phyloP scores from a whole-genome alignment of 225 moss, liverwort and hornwort species.

The Pleurozium schreberi region DNA sequence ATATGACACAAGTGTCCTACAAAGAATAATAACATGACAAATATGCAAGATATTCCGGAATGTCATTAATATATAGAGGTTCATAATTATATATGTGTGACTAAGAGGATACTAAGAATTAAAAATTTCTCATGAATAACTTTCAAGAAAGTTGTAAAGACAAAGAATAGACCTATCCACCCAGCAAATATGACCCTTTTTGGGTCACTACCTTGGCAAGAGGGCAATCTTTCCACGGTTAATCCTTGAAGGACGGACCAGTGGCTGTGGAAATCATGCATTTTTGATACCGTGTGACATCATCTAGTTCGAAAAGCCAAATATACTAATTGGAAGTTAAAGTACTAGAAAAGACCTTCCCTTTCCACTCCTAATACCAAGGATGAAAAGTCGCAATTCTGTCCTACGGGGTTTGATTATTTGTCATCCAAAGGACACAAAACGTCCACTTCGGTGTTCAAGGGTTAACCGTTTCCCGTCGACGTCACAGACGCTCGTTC shows the following conservation, averaged over 20 bases:
- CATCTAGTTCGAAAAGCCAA: too few relatives aligned
- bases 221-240: background rate
- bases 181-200: background rate
- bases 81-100: background rate
- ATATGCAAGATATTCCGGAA: rapidly evolving
- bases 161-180: background rate
- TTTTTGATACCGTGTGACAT: too few relatives aligned
- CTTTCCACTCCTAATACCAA: too few relatives aligned
- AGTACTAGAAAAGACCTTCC: too few relatives aligned
- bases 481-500: background rate
- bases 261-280: too few relatives aligned
- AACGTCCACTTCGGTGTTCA: too few relatives aligned
- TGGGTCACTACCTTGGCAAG: background rate
- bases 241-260: too few relatives aligned
- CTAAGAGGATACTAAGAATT: rapidly evolving
- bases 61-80: background rate
- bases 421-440: too few relatives aligned
- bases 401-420: too few relatives aligned
- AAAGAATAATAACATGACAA: background rate
- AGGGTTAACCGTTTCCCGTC: too few relatives aligned
- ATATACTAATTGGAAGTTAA: too few relatives aligned
- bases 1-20: background rate
- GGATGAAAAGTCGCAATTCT: too few relatives aligned
- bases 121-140: rapidly evolving
- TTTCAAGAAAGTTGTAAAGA: background rate